A percentile compares a stretch with the other conserved stretches of the same genome.
Conservation (phyloP, 1,284 basidiomycete genomes). For the Puccinia brachypodii region DNA sequence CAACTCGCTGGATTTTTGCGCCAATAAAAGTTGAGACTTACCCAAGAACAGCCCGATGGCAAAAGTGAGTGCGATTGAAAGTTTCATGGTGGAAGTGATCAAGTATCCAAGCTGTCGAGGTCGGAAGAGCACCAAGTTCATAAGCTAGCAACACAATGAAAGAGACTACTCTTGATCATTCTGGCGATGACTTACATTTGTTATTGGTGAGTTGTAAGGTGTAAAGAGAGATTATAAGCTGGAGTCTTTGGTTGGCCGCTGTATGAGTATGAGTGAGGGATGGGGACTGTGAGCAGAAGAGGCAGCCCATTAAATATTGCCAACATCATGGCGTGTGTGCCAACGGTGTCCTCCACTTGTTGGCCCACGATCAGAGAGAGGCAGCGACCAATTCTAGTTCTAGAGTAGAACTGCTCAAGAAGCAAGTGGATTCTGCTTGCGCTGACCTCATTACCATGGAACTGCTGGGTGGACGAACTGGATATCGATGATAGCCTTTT, state of each 20-base stretch:
- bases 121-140: no score
- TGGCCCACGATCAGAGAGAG: background rate
- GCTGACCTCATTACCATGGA: no score
- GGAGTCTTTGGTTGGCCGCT: background rate
- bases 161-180: no score
- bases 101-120: background rate
- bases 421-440: no score
- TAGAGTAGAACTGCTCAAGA: background rate
- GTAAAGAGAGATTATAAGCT: background rate
- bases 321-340: background rate
- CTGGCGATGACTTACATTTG: background rate
- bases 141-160: no score
- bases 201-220: background rate
- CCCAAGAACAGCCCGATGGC: slow-evolving; percentile 17
- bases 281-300: background rate
- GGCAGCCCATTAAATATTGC: slow-evolving; percentile 9
- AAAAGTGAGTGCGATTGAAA: background rate
- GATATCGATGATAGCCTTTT: no score
- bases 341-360: background rate
- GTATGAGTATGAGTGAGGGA: background rate
- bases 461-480: no score
- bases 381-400: background rate
- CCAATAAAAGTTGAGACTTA: background rate
- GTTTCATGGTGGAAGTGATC: slow-evolving; percentile 1
- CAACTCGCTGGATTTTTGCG: no score